These are phyloP conservation scores for Brettanomyces custersianus DNA, from an alignment of 805 yeast genomes.

Conservation along the genomic window DNA sequence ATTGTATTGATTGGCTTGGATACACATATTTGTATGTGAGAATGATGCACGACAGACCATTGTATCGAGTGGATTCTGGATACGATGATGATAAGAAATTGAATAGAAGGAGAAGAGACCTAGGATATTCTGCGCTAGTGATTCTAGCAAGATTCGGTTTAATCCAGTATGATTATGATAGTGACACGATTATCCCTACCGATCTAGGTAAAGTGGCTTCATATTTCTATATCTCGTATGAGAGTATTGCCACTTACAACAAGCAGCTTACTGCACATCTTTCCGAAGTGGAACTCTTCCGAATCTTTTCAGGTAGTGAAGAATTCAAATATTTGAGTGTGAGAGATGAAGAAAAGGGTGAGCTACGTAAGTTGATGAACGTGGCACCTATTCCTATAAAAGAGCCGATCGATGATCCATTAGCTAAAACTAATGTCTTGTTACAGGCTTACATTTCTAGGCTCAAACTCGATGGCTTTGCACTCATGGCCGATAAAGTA, in stretches of 20 bases:
- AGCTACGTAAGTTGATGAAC: slow-evolving; percentile 58
- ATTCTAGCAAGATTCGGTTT: slow-evolving; percentile 49
- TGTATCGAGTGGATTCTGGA: slow-evolving; percentile 69
- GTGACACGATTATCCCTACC: slow-evolving; percentile 44
- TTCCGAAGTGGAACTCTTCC: slow-evolving; percentile 63
- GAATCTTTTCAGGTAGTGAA: slow-evolving; percentile 69
- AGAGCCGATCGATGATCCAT: slow-evolving; percentile 59
- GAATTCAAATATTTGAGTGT: slow-evolving; percentile 83
- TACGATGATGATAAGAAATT: slow-evolving; percentile 43
- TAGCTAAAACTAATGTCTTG: slow-evolving; percentile 70
- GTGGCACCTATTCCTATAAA: slow-evolving; percentile 81
- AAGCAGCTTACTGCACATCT: slow-evolving; percentile 54
- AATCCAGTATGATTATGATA: slow-evolving; percentile 43
- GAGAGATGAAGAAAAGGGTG: slow-evolving; percentile 76
- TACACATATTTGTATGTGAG: slow-evolving; percentile 73
- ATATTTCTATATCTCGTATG: slow-evolving; percentile 70
- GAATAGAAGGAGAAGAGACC: slow-evolving; percentile 47
- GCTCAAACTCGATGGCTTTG: slow-evolving; percentile 74
- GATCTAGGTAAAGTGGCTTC: slow-evolving; percentile 82
- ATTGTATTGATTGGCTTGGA: slow-evolving; percentile 75
- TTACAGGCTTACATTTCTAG: slow-evolving; percentile 83
- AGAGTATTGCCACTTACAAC: slow-evolving; percentile 62
- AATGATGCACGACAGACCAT: slow-evolving; percentile 61
- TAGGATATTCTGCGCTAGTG: slow-evolving; percentile 69
- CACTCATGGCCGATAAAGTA: slow-evolving; percentile 86